phyloP scores from a whole-genome alignment of 116 monocot genomes.

The Cymodocea nodosa region DNA sequence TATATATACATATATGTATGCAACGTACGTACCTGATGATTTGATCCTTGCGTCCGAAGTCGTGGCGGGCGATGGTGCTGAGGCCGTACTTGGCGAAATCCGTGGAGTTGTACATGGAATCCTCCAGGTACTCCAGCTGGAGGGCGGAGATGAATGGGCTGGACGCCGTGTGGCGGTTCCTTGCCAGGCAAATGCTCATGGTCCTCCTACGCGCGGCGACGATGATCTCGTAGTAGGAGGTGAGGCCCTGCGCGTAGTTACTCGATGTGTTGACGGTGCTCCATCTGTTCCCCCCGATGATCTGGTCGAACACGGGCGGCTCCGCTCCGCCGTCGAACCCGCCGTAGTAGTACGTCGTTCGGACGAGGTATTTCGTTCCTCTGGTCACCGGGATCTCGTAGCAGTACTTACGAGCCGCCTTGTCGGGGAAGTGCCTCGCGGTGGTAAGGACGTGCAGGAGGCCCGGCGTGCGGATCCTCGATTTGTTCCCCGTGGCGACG shows the following conservation, averaged over 20 bases:
- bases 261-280: slow-evolving; percentile 59
- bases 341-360: slow-evolving; percentile 85
- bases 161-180: slow-evolving; percentile 38
- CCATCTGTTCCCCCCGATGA: slow-evolving; percentile 65
- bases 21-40: slow-evolving; percentile 36
- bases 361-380: slow-evolving; percentile 42
- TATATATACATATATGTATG: not conserved
- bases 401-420: slow-evolving; percentile 54
- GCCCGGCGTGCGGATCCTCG: slow-evolving; percentile 22
- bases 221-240: slow-evolving; percentile 76
- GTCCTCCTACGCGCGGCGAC: slow-evolving; percentile 30
- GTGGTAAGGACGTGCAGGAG: slow-evolving; percentile 33
- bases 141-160: slow-evolving; percentile 71
- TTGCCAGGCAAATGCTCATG: slow-evolving; percentile 74
- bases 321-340: slow-evolving; percentile 54
- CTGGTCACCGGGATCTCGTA: slow-evolving; percentile 51
- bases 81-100: slow-evolving; percentile 49
- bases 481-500: slow-evolving; percentile 41
- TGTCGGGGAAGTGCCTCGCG: slow-evolving; percentile 75
- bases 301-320: slow-evolving; percentile 83
- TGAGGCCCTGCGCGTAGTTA: slow-evolving; percentile 45
- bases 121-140: slow-evolving; percentile 44
- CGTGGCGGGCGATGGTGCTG: slow-evolving; percentile 57
- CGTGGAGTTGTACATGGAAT: slow-evolving; percentile 68
- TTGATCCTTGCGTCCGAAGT: slow-evolving; percentile 40